Percentiles rank a stretch among this genome's conserved stretches.
Conservation (phyloP, 2,329 filamentous ascomycete genomes). For the Aspergillus sclerotialis region DNA sequence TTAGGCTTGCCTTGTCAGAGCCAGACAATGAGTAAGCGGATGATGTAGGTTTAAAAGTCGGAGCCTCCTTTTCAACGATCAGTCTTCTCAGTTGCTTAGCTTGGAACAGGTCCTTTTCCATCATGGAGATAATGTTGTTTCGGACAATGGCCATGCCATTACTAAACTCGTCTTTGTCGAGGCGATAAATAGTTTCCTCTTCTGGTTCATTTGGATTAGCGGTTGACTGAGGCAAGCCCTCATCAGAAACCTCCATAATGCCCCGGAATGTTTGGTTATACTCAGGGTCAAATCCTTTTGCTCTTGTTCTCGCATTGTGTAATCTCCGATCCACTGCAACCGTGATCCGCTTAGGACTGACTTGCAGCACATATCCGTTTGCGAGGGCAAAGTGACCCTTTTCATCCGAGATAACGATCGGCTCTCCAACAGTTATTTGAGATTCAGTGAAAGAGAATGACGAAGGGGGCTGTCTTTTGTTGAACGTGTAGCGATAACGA, state of each 20-base stretch:
- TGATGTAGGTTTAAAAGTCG: conserved; percentile 62
- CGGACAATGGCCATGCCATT: conserved; percentile 94
- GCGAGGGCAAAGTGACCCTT: conserved; percentile 90
- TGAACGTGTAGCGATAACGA: conserved; percentile 76
- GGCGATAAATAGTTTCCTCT: conserved; percentile 60
- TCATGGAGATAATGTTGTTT: conserved; percentile 88
- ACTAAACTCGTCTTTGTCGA: conserved; percentile 98
- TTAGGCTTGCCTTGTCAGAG: conserved; percentile 57
- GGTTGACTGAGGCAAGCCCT: conserved; percentile 33
- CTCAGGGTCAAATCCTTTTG: conserved; percentile 66
- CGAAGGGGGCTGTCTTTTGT: conserved; percentile 57
- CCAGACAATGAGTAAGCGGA: conserved; percentile 58
- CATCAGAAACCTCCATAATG: conserved; percentile 74
- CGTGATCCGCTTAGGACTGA: conserved; percentile 67
- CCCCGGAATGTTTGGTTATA: conserved; percentile 81
- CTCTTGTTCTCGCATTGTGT: conserved; percentile 73
- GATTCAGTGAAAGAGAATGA: conserved; percentile 86
- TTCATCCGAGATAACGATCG: conserved; percentile 94
- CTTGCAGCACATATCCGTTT: conserved; percentile 78
- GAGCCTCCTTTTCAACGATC: conserved; percentile 69
- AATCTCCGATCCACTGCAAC: conserved; percentile 86
- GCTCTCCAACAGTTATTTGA: conserved; percentile 78
- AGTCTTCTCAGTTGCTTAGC: conserved; percentile 67
- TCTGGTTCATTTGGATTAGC: conserved; percentile 32
- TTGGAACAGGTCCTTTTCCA: conserved; percentile 69